phyloP scores from a whole-genome alignment of 495 filamentous ascomycete genomes.

The Aeminium ludgeri region DNA sequence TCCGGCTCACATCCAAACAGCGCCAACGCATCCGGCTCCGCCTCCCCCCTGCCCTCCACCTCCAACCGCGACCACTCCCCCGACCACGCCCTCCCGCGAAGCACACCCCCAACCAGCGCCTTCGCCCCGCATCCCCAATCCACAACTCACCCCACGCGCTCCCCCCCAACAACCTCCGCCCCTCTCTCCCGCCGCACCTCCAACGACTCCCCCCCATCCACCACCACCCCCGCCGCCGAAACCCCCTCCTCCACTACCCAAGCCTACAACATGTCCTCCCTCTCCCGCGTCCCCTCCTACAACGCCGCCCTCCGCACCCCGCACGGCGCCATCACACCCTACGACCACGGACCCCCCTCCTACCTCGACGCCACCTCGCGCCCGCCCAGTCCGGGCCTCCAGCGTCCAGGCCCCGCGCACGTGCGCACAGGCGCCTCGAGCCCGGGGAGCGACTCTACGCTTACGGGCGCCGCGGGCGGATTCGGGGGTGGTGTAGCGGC shows the following conservation, averaged over 20 bases:
- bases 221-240: too few relatives aligned
- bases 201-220: constrained; percentile 6
- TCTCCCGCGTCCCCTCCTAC: constrained; percentile 26
- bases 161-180: constrained; percentile 7
- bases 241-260: too few relatives aligned
- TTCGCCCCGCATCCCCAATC: background rate
- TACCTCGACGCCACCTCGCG: constrained; percentile 27
- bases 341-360: constrained; percentile 19
- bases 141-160: constrained; percentile 9
- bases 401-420: constrained; percentile 15
- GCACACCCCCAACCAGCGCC: background rate
- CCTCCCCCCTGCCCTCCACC: constrained; percentile 7
- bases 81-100: too few relatives aligned
- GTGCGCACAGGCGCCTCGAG: constrained; percentile 3
- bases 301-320: constrained; percentile 25
- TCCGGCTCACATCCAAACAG: background rate
- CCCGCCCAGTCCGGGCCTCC: constrained; percentile 18
- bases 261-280: constrained; percentile 21
- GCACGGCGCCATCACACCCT: constrained; percentile 12
- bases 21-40: constrained; percentile 7
- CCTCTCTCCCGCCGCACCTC: constrained; percentile 14
- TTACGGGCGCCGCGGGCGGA: background rate
- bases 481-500: too few relatives aligned
- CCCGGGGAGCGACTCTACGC: constrained; percentile 5
- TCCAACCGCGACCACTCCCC: too few relatives aligned